These are phyloP conservation scores for Chamaecrista fasciculata DNA, from an alignment of 306 rosid species.

Conservation along the genomic window DNA sequence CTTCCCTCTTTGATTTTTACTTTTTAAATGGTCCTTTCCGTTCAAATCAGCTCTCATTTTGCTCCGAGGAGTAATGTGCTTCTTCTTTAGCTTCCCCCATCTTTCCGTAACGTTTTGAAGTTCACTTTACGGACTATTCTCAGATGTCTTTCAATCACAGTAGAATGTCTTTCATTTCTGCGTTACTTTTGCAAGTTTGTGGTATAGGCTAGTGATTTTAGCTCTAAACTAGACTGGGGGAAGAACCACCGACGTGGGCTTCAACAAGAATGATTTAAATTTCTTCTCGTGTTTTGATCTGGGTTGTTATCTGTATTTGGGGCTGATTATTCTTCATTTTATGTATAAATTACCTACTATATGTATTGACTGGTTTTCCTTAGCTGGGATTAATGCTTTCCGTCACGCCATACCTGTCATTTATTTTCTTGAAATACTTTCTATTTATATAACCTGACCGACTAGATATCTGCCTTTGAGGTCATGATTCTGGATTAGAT, in stretches of 20 bases:
- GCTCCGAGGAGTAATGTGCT: constrained; percentile 26
- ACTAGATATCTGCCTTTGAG: not conserved
- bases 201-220: constrained; percentile 4
- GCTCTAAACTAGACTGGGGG: constrained; percentile 7
- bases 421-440: not conserved
- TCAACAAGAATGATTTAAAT: constrained; percentile 16
- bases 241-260: constrained; percentile 24
- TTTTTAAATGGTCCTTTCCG: not conserved
- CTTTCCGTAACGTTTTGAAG: not conserved
- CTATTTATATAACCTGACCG: not conserved
- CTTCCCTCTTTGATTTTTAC: not conserved
- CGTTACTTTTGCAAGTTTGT: not conserved
- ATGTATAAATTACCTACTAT: not conserved
- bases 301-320: constrained; percentile 29
- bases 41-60: not conserved
- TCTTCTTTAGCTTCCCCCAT: not conserved
- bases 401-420: not conserved
- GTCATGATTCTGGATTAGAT: constrained; percentile 2
- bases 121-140: constrained; percentile 1
- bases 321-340: constrained; percentile 8
- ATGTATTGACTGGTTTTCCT: not conserved
- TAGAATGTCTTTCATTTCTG: not conserved
- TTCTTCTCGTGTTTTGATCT: constrained; percentile 39
- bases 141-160: not conserved
- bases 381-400: constrained; percentile 12